Evolutionary conservation across 495 filamentous ascomycete species (phyloP).

Genomic region (Aspergillus avenaceus): DNA sequence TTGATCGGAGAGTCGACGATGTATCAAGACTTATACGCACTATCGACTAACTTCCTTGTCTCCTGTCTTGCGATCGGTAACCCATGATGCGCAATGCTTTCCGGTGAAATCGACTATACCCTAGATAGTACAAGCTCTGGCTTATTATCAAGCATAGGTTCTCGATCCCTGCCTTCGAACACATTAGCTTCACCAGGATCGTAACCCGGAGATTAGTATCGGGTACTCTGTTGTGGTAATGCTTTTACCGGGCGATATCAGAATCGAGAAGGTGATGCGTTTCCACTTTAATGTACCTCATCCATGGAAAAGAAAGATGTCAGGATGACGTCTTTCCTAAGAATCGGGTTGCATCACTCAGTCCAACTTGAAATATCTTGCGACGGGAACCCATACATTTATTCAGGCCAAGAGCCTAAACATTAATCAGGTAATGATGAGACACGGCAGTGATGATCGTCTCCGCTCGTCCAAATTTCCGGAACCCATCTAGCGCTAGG

Average conservation of each 20-base stretch:
- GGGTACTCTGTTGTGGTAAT: background rate
- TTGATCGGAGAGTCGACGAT: no score
- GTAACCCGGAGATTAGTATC: background rate
- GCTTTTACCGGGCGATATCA: background rate
- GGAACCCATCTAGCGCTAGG: slow-evolving; percentile 11
- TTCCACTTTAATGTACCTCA: background rate
- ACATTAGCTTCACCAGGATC: background rate
- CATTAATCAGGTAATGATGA: slow-evolving; percentile 5
- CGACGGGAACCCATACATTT: background rate
- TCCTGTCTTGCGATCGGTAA: no score
- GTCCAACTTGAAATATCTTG: background rate
- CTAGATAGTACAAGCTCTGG: background rate
- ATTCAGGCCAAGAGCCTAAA: background rate
- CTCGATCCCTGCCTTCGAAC: background rate
- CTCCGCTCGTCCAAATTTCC: slow-evolving; percentile 18
- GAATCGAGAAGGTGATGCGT: background rate
- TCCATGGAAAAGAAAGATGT: background rate
- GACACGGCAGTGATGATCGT: slow-evolving; percentile 8
- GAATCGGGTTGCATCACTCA: background rate
- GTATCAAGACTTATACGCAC: no score
- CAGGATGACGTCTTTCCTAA: background rate
- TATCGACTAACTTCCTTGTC: no score
- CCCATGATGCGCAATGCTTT: background rate
- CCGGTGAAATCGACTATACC: background rate
- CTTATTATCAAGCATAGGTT: no score